Evolutionary conservation across 2,329 filamentous ascomycete species (phyloP).

Genomic region (Aspergillus puulaauensis): DNA sequence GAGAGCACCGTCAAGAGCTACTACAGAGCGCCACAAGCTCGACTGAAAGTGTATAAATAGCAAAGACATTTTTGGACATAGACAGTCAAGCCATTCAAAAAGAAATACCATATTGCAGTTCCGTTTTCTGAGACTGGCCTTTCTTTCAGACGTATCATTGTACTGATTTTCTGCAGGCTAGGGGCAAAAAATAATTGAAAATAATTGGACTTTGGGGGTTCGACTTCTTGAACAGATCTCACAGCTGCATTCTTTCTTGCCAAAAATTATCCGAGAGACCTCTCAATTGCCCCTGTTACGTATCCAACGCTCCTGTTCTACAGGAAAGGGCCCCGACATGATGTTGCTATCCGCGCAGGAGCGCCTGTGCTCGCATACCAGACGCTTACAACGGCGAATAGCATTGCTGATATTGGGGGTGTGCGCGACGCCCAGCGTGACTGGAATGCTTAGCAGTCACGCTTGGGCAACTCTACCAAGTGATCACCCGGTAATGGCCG

Average conservation of each 20-base stretch:
- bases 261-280: not conserved
- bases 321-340: not conserved
- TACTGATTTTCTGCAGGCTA: not conserved
- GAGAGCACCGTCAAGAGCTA: conserved; percentile 16
- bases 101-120: not conserved
- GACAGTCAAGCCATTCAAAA: not conserved
- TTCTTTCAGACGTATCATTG: not conserved
- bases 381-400: conserved; percentile 5
- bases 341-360: not conserved
- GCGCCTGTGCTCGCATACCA: conserved; percentile 14
- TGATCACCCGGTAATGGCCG: not conserved
- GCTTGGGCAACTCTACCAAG: not conserved
- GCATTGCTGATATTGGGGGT: not conserved
- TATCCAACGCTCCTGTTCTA: not conserved
- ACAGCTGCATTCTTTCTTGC: not conserved
- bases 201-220: not conserved
- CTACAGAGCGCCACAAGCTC: conserved; percentile 27
- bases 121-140: not conserved
- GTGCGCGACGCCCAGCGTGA: conserved; percentile 4
- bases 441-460: conserved; percentile 12
- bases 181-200: not conserved
- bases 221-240: not conserved
- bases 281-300: not conserved
- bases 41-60: conserved; percentile 20
- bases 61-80: not conserved